phyloP scores from a whole-genome alignment of 1,284 basidiomycete species.

The Trametes pubescens region DNA sequence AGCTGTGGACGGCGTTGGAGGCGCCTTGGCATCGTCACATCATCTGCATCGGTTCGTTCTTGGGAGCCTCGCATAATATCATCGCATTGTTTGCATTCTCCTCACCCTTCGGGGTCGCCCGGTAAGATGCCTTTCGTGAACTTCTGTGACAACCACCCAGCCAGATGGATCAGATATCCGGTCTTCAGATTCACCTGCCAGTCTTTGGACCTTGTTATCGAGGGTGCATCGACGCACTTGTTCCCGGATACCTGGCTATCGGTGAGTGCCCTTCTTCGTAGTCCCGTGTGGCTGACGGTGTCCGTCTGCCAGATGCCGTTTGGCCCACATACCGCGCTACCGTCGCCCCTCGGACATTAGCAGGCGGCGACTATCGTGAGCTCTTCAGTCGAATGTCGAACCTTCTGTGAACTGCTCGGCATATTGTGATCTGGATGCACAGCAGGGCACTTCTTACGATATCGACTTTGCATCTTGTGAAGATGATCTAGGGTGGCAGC shows the following conservation, averaged over 20 bases:
- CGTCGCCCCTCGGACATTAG: neutral
- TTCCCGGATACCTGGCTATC: neutral
- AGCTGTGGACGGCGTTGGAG: neutral
- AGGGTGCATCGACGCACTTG: neutral
- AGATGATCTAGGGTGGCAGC: too few relatives aligned
- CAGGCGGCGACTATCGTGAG: too few relatives aligned
- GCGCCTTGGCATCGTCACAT: neutral
- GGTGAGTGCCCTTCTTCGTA: neutral
- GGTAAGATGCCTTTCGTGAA: neutral
- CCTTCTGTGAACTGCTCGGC: too few relatives aligned
- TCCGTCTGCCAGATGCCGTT: neutral
- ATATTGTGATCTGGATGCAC: too few relatives aligned
- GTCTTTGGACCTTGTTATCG: neutral
- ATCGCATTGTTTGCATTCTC: slow-evolving; percentile 17
- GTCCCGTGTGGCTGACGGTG: slow-evolving; percentile 1
- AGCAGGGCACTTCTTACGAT: too few relatives aligned
- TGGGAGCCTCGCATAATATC: slow-evolving; percentile 16
- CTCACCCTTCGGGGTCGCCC: slow-evolving; percentile 28
- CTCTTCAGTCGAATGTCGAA: too few relatives aligned
- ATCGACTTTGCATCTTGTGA: too few relatives aligned
- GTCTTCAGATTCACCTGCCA: neutral
- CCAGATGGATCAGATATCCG: neutral
- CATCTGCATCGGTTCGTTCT: neutral
- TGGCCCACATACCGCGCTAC: neutral
- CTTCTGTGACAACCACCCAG: neutral